Conservation (phyloP, 495 filamentous ascomycete genomes). For the Penicillium pancosmium region DNA sequence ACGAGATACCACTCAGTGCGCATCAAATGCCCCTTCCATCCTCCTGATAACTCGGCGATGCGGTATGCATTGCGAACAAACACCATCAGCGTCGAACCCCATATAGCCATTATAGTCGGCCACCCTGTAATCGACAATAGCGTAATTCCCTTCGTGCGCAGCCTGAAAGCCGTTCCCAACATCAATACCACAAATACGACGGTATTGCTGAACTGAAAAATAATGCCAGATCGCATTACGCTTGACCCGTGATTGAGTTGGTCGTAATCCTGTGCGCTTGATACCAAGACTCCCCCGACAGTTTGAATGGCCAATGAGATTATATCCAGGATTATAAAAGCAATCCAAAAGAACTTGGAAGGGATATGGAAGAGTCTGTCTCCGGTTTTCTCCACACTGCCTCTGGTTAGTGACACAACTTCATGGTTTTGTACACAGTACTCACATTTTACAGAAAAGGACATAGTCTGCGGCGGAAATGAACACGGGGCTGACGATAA, state of each 20-base stretch:
- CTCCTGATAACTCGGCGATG: slow-evolving; percentile 7
- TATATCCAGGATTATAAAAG: slow-evolving; percentile 4
- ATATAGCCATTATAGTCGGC: slow-evolving; percentile 9
- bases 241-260: not conserved
- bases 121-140: not conserved
- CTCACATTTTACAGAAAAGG: slow-evolving; percentile 15
- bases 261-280: slow-evolving; percentile 4
- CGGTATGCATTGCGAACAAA: slow-evolving; percentile 12
- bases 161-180: not conserved
- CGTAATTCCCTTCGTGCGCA: slow-evolving; percentile 1
- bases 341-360: slow-evolving; percentile 4
- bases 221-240: slow-evolving; percentile 9
- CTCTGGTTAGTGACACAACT: not conserved
- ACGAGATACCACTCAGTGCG: slow-evolving; percentile 14
- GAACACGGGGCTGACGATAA: slow-evolving; percentile 6
- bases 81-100: slow-evolving; percentile 10
- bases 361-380: slow-evolving; percentile 7
- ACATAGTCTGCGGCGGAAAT: slow-evolving; percentile 12
- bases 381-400: not conserved
- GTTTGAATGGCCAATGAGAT: slow-evolving; percentile 15
- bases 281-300: slow-evolving; percentile 8
- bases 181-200: slow-evolving; percentile 7
- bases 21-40: slow-evolving; percentile 11
- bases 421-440: not conserved
- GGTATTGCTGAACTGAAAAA: slow-evolving; percentile 12